phyloP scores from a whole-genome alignment of 2,329 filamentous ascomycete genomes.

The Alternaria gaisen region DNA sequence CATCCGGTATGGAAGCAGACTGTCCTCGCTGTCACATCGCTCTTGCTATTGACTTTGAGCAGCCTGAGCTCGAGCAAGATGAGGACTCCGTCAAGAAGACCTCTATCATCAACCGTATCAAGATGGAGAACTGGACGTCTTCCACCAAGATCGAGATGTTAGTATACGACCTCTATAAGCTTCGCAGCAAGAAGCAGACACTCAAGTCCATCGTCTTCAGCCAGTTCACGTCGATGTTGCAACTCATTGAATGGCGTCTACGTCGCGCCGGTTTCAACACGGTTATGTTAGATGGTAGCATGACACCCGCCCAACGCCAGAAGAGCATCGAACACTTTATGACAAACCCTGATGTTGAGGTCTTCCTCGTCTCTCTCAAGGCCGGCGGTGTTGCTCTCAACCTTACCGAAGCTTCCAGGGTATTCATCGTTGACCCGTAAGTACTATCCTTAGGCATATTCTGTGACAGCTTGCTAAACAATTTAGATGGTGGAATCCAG shows the following conservation, averaged over 20 bases:
- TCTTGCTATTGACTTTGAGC: conserved; percentile 89
- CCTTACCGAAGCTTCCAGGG: conserved; percentile 89
- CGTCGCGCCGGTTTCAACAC: conserved; percentile 97
- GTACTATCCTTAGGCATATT: conserved; percentile 50
- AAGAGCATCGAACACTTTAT: conserved; percentile 96
- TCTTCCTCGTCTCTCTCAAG: conserved; percentile 95
- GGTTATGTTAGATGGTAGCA: conserved; percentile 96
- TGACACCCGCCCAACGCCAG: conserved; percentile 93
- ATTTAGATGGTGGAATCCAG: conserved; percentile 96
- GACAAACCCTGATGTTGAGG: conserved; percentile 92
- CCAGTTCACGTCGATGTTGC: conserved; percentile 96
- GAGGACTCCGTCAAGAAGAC: conserved; percentile 88
- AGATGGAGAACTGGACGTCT: conserved; percentile 98
- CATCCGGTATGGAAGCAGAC: conserved; percentile 66
- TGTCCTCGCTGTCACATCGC: conserved; percentile 93
- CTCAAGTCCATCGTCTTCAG: conserved; percentile 98
- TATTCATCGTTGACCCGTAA: conserved; percentile 96
- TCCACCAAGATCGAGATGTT: conserved; percentile 98
- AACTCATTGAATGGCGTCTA: conserved; percentile 95
- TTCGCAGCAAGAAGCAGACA: conserved; percentile 90
- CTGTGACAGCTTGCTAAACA: conserved; percentile 33
- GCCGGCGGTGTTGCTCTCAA: conserved; percentile 96
- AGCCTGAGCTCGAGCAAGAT: conserved; percentile 94
- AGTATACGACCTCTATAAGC: conserved; percentile 90
- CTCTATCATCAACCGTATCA: conserved; percentile 97